These are phyloP conservation scores for Trichoderma atroviride DNA, from an alignment of 2,329 filamentous ascomycete genomes.

Conservation along the genomic window DNA sequence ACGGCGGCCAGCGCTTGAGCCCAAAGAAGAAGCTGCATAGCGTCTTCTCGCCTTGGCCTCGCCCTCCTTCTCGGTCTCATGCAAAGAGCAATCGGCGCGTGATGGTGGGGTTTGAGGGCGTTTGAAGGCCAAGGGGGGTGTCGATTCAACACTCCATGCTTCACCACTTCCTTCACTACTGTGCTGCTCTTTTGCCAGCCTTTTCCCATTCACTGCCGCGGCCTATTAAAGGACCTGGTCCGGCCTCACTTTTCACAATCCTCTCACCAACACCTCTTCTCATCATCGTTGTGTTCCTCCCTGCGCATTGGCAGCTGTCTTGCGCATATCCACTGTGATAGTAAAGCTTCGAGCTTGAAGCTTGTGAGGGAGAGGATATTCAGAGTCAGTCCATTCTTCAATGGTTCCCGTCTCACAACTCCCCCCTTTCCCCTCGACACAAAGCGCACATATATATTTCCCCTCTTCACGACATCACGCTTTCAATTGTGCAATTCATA, in stretches of 20 bases:
- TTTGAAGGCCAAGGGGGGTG: slow-evolving; percentile 14
- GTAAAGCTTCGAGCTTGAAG: slow-evolving; percentile 17
- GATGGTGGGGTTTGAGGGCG: slow-evolving; percentile 25
- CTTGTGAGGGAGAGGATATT: slow-evolving; percentile 21
- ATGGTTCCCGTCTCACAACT: slow-evolving; percentile 2
- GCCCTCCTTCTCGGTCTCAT: slow-evolving; percentile 27
- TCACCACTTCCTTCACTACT: slow-evolving; percentile 8
- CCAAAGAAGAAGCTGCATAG: slow-evolving; percentile 27
- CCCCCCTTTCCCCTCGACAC: background rate
- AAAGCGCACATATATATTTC: background rate
- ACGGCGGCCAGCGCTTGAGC: slow-evolving; percentile 19
- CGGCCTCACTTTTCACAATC: slow-evolving; percentile 18
- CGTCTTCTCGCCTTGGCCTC: slow-evolving; percentile 21
- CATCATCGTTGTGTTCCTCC: slow-evolving; percentile 7
- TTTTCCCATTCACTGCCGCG: slow-evolving; percentile 24
- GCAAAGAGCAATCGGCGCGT: slow-evolving; percentile 27
- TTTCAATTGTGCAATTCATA: background rate
- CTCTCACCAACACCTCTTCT: slow-evolving; percentile 20
- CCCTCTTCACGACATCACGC: background rate
- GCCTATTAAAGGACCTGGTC: slow-evolving; percentile 27
- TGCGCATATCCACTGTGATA: slow-evolving; percentile 14
- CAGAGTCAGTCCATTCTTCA: slow-evolving; percentile 22
- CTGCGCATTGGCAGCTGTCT: slow-evolving; percentile 5
- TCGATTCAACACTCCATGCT: slow-evolving; percentile 20
- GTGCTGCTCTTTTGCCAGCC: background rate